phyloP scores from a whole-genome alignment of 179 eudicot species.

The Silene noctiflora region DNA sequence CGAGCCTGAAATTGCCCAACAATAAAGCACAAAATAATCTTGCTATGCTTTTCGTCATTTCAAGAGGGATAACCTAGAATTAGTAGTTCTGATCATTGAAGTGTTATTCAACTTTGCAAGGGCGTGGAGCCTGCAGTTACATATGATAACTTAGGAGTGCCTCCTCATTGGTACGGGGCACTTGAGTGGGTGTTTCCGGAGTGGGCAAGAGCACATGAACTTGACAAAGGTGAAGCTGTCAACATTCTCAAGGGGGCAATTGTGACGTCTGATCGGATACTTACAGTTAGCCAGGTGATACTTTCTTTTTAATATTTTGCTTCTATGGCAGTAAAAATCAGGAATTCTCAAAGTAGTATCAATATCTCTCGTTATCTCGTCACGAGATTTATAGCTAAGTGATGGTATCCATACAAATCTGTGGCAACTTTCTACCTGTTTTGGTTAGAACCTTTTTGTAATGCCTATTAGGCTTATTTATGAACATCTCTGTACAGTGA shows the following conservation, averaged over 20 bases:
- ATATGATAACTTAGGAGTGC: conserved; percentile 74
- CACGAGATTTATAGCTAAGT: neutral
- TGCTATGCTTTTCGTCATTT: neutral
- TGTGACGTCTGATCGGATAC: conserved; percentile 85
- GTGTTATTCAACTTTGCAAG: conserved; percentile 33
- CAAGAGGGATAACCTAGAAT: neutral
- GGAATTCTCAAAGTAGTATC: neutral
- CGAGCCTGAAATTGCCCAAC: neutral
- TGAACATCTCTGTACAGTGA: neutral
- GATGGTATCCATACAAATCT: neutral
- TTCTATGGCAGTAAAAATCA: conserved; percentile 4
- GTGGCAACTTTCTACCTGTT: neutral
- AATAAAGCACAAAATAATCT: neutral
- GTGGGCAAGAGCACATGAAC: conserved; percentile 98
- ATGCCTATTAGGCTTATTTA: neutral
- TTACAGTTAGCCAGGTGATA: conserved; percentile 92
- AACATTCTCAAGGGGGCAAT: conserved; percentile 90
- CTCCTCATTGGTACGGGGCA: conserved; percentile 86
- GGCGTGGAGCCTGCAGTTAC: conserved; percentile 95
- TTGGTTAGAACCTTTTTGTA: neutral
- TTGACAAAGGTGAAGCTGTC: conserved; percentile 97
- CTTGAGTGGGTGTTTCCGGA: conserved; percentile 94
- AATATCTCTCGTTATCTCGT: neutral
- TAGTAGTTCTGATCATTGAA: conserved; percentile 15
- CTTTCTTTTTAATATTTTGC: neutral